A percentile compares a stretch with the other conserved stretches of the same genome.
phyloP scores from a whole-genome alignment of 345 rosid genomes.

The Brassica rapa region DNA sequence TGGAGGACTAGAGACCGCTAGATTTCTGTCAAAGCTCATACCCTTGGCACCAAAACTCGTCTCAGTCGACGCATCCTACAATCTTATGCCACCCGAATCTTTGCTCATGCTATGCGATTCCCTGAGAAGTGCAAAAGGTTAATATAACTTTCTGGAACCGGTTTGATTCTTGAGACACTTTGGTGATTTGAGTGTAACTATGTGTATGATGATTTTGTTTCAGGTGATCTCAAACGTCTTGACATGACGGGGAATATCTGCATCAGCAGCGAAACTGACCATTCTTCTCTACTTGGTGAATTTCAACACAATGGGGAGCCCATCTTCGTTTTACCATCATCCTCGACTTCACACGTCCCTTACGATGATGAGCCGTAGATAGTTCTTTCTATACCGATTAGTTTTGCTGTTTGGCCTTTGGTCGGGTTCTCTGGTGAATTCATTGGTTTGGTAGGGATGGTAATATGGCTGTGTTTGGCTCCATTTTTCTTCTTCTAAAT shows the following conservation, averaged over 20 bases:
- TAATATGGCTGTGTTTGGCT: not conserved
- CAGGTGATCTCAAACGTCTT: constrained; percentile 64
- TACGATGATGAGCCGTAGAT: constrained; percentile 84
- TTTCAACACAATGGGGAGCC: constrained; percentile 66
- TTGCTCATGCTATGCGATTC: constrained; percentile 58
- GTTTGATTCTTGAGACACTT: not conserved
- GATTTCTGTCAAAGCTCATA: constrained; percentile 71
- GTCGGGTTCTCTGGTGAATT: not conserved
- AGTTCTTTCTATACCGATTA: not conserved
- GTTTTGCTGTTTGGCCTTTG: not conserved
- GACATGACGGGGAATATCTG: constrained; percentile 76
- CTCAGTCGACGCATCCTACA: constrained; percentile 61
- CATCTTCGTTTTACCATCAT: constrained; percentile 54
- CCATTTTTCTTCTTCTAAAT: not conserved
- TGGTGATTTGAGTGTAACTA: not conserved
- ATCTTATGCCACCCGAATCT: constrained; percentile 81
- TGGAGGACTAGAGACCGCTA: constrained; percentile 73
- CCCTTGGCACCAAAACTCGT: constrained; percentile 59
- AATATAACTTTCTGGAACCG: constrained; percentile 1
- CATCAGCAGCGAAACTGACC: constrained; percentile 40
- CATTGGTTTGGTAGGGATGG: not conserved
- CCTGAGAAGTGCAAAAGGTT: constrained; percentile 62
- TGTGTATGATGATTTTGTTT: constrained; percentile 5
- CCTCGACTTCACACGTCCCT: constrained; percentile 41
- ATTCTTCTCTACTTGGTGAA: constrained; percentile 49